Conservation (phyloP, 192 early-diverging fungal species). For the Podila clonocystis region DNA sequence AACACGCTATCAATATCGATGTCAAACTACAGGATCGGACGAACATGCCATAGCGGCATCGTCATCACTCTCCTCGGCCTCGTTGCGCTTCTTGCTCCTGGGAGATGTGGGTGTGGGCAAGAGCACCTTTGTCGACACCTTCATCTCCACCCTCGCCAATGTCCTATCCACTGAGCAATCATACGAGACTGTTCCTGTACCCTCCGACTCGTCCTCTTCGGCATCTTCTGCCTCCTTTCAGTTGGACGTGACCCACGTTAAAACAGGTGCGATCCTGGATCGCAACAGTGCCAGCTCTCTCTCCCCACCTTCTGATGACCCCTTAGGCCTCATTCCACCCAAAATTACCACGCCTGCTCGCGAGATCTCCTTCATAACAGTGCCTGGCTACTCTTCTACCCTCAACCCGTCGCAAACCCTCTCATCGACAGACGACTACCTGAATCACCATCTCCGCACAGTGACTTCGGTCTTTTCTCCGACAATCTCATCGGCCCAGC, state of each 20-base stretch:
- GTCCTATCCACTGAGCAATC: conserved; percentile 9
- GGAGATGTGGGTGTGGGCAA: conserved; percentile 48
- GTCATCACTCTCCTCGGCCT: conserved; percentile 1
- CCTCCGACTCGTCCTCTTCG: not conserved
- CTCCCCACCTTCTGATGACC: conserved; percentile 7
- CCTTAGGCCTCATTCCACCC: conserved; percentile 11
- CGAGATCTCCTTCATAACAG: conserved; percentile 10
- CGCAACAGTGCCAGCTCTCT: not conserved
- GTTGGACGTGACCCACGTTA: not conserved
- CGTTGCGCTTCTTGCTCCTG: conserved; percentile 37
- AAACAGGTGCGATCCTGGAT: not conserved
- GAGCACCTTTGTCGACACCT: conserved; percentile 33
- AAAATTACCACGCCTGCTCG: conserved; percentile 1
- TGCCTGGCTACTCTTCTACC: conserved; percentile 22
- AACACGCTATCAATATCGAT: not conserved
- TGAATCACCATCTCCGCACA: conserved; percentile 18
- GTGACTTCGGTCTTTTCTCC: conserved; percentile 20
- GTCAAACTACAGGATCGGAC: not conserved
- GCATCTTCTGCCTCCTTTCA: not conserved
- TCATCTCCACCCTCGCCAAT: conserved; percentile 26
- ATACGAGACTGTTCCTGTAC: not conserved
- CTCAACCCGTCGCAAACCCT: conserved; percentile 6
- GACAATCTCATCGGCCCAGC: conserved; percentile 18
- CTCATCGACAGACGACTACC: conserved; percentile 20
- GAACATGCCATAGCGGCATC: not conserved